phyloP scores from a whole-genome alignment of 306 rosid genomes.

The Cicer yamashitae region DNA sequence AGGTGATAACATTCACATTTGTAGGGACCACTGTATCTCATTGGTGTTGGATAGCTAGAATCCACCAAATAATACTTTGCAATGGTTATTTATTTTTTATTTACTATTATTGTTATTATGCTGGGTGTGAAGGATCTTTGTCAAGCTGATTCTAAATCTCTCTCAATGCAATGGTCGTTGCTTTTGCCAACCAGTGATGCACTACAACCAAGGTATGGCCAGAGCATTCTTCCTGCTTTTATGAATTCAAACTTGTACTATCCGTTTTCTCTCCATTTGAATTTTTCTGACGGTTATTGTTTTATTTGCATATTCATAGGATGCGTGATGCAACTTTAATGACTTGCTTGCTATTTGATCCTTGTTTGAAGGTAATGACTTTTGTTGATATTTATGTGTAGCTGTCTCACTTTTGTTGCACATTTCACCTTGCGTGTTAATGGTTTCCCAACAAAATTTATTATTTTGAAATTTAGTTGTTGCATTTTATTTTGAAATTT shows the following conservation, averaged over 20 bases:
- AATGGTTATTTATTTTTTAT: conserved; percentile 9
- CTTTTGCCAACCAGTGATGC: conserved; percentile 89
- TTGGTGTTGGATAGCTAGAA: no score
- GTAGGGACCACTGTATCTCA: no score
- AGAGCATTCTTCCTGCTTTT: conserved; percentile 26
- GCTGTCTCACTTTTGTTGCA: not conserved
- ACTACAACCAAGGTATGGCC: conserved; percentile 72
- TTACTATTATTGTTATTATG: conserved; percentile 15
- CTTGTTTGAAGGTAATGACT: conserved; percentile 75
- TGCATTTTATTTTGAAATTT: conserved; percentile 22
- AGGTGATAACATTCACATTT: no score
- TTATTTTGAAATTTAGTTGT: conserved; percentile 21
- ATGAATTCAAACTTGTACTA: not conserved
- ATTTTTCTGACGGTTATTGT: conserved; percentile 37
- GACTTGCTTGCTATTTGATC: conserved; percentile 91
- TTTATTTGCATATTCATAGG: conserved; percentile 57
- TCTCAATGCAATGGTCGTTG: conserved; percentile 85
- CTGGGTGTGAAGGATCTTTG: conserved; percentile 76
- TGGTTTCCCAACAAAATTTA: conserved; percentile 17
- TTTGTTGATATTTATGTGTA: conserved; percentile 38
- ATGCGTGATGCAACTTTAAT: conserved; percentile 83
- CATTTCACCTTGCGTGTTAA: conserved; percentile 5
- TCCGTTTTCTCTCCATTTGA: conserved; percentile 36
- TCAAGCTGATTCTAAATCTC: conserved; percentile 85
- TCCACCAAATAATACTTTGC: not conserved